phyloP scores from a whole-genome alignment of 192 early-diverging fungal genomes.

The Coemansia sp. region DNA sequence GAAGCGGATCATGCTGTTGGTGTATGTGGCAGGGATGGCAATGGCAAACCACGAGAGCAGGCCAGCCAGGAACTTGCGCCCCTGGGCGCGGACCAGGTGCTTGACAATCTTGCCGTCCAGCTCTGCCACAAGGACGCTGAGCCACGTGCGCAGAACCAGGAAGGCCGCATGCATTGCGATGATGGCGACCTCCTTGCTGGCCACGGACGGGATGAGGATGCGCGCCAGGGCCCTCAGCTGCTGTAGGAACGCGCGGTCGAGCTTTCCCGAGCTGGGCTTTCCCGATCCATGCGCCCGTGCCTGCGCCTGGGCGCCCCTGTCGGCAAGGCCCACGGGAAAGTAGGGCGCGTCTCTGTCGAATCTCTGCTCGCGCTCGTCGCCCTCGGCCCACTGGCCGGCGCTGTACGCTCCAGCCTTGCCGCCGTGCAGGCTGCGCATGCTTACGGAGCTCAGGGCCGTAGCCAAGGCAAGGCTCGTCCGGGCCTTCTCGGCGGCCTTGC shows the following conservation, averaged over 20 bases:
- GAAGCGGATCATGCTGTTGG: slow-evolving; percentile 88
- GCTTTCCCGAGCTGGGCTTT: slow-evolving; percentile 12
- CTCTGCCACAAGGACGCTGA: slow-evolving; percentile 87
- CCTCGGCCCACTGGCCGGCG: slow-evolving; percentile 36
- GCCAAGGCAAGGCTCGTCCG: slow-evolving; percentile 39
- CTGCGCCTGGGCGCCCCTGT: slow-evolving; percentile 2
- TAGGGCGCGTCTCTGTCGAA: slow-evolving; percentile 42
- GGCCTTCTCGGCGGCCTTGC: slow-evolving; percentile 38
- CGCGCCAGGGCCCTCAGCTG: slow-evolving; percentile 72
- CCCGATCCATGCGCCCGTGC: neutral
- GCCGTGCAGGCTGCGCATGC: slow-evolving; percentile 41
- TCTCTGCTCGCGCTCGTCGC: slow-evolving; percentile 45
- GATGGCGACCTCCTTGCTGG: slow-evolving; percentile 77
- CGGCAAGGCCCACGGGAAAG: slow-evolving; percentile 22
- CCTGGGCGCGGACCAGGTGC: slow-evolving; percentile 86
- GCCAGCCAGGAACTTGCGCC: slow-evolving; percentile 71
- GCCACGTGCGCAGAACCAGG: slow-evolving; percentile 85
- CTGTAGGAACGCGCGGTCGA: slow-evolving; percentile 41
- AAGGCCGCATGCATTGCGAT: slow-evolving; percentile 81
- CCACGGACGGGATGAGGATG: slow-evolving; percentile 78
- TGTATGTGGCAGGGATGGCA: slow-evolving; percentile 94
- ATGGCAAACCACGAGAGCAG: slow-evolving; percentile 90
- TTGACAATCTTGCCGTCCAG: slow-evolving; percentile 93
- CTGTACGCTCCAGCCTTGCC: slow-evolving; percentile 20
- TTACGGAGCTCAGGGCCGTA: slow-evolving; percentile 30